Evolutionary conservation across 2,329 filamentous ascomycete species (phyloP).

Genomic region (Cladosporium oxysporum): DNA sequence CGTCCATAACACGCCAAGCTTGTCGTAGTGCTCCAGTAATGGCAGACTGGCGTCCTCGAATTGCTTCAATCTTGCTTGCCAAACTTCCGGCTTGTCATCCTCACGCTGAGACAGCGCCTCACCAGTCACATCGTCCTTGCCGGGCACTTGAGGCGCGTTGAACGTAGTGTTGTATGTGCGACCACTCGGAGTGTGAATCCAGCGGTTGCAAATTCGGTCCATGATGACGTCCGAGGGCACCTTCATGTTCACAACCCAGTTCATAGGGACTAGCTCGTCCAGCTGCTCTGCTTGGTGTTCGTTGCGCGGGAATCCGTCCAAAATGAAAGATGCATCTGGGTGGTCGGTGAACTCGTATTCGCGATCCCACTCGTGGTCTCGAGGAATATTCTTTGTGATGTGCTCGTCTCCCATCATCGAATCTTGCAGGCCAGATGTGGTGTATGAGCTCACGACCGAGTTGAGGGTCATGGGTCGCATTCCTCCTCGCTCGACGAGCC

Average conservation of each 20-base stretch:
- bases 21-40: slow-evolving; percentile 84
- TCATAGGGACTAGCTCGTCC: slow-evolving; percentile 85
- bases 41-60: slow-evolving; percentile 87
- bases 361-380: slow-evolving; percentile 27
- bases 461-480: slow-evolving; percentile 51
- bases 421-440: slow-evolving; percentile 13
- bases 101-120: slow-evolving; percentile 78
- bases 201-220: slow-evolving; percentile 84
- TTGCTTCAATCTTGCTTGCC: slow-evolving; percentile 74
- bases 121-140: slow-evolving; percentile 87
- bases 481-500: slow-evolving; percentile 58
- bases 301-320: slow-evolving; percentile 94
- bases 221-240: slow-evolving; percentile 87
- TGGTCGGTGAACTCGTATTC: slow-evolving; percentile 60
- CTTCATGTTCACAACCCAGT: slow-evolving; percentile 82
- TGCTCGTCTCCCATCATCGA: slow-evolving; percentile 37
- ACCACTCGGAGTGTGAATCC: slow-evolving; percentile 89
- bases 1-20: slow-evolving; percentile 79
- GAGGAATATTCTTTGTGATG: slow-evolving; percentile 42
- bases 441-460: slow-evolving; percentile 33
- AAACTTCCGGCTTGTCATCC: slow-evolving; percentile 86
- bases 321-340: slow-evolving; percentile 83
- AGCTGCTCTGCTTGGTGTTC: slow-evolving; percentile 75
- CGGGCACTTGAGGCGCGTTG: slow-evolving; percentile 77
- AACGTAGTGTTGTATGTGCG: slow-evolving; percentile 95